Base-by-base conservation (phyloP, 208 protist genomes). In the Lotmaria passim region DNA sequence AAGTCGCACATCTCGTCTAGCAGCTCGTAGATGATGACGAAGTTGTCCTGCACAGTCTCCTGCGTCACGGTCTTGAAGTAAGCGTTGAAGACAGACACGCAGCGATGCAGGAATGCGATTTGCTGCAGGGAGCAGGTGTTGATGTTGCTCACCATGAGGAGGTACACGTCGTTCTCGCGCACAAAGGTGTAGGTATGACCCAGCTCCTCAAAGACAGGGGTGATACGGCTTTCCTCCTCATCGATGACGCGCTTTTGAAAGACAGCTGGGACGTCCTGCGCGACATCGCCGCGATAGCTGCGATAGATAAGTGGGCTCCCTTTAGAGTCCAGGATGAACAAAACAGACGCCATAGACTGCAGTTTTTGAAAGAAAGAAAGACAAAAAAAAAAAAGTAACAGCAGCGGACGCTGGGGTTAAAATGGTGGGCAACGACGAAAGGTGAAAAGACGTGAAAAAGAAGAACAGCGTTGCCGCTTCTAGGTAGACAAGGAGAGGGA, bases 1-100 rank as follows among this genome's bases (percentile, higher is more conserved):
- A 98, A 99, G 87, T 99, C 99, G 62, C 99, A 88, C 64, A 99
- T 98, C 85, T 99, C 98, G 74, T 99, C 99, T 15, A 99, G 83
- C 31, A 99, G 85, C 80, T 99, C 98, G 79, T 99, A 99, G 24
- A 99, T 86, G 46, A 99, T 96, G 33, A 98, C 90, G 73, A 99
- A 99, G 86, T 99, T 99, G 73, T 99, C 97, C 41, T 89, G 82
- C 39, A 99, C 89, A 26, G 86, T 90, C 19, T 99, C 97, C 76
- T 99, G 98, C 41, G 96, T 94, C 36, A 99, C 85, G 1, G 84
- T 78, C 66, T 94, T 96, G 77, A 99, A 99, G 83, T 99, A 99
- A 41, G 64, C 73, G 36, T 95, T 87, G 58, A 98, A 96, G 23
- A 98, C 89, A 31, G 87, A 73, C 17, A 98, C 86, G 52, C 97